A percentile compares a stretch with the other conserved stretches of the same genome.
Evolutionary conservation across 306 rosid genomes (phyloP).

Genomic region (Canavalia gladiata): DNA sequence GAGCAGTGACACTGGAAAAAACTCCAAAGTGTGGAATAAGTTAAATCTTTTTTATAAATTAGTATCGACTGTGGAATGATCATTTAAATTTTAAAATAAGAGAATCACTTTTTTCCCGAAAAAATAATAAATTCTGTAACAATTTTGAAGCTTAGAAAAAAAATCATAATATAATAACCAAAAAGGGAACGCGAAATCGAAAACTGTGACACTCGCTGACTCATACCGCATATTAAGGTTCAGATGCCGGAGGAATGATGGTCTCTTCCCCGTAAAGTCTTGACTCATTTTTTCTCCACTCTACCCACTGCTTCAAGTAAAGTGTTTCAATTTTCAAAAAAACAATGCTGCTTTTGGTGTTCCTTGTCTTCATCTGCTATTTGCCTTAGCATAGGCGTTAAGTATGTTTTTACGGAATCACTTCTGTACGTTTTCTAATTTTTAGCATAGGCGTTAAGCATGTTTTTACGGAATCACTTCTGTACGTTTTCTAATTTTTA

Average conservation of each 20-base stretch:
- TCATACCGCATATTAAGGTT: constrained; percentile 4
- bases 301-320: not conserved
- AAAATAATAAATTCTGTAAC: too few species aligned
- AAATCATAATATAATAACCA: too few species aligned
- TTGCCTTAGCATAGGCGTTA: not conserved
- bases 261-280: not conserved
- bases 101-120: too few species aligned
- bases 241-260: not conserved
- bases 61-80: too few species aligned
- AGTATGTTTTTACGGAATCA: constrained; percentile 15
- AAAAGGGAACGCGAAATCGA: not conserved
- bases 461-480: not conserved
- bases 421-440: not conserved
- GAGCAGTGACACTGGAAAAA: too few species aligned
- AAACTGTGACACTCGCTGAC: constrained; percentile 30
- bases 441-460: not conserved
- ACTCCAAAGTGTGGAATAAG: too few species aligned
- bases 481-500: not conserved
- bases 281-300: not conserved
- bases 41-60: too few species aligned
- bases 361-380: not conserved
- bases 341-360: not conserved
- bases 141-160: too few species aligned
- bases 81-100: too few species aligned
- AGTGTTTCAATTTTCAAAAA: not conserved